Base-by-base conservation (phyloP, 1,284 basidiomycete species). In the Cryptococcus maquisensis region DNA sequence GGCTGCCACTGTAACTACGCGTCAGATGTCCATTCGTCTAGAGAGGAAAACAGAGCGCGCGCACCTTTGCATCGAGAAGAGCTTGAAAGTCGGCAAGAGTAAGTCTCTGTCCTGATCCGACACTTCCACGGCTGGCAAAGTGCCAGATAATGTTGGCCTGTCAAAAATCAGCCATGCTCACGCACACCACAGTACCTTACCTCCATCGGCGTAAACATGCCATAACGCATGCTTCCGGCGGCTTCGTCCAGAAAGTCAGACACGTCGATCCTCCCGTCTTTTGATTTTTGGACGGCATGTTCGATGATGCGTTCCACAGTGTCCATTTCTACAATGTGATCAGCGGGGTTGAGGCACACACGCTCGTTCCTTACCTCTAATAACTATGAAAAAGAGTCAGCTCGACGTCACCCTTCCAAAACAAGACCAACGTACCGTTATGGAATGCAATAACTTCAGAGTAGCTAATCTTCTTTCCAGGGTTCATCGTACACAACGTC, bases 381-480 rank as follows among this genome's bases (percentile, higher is more conserved):
- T 83, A 63, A 94, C 87, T 64, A 43, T 13, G 20, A 35, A 9
- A 36, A 42, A 21, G 42, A 8, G 23, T 44, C 18, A 15, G 24
- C 24, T 44, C 41, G 10, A 44, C 42, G 23, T 20, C 12, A 16
- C 23, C 39, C 13, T 28, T 45, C 23, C 44, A 45, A 23, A 28
- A 12, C 4, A 9, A 12, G n/a, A n/a, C n/a, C n/a, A n/a, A 56
- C 67, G 61, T 61, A 68, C 69, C 68, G 82, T 96, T 96, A 80
- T 95, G 87, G 79, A 95, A 96, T 51, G 93, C 93, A 67, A 89
- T 83, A 62, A 94, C 90, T 79, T 97, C 92, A 3, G 93, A 92
- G 77, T 93, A 97, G 57, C 88, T 87, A 80, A 97, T 93, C 64
- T 86, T 84, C 61, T 88, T 87, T 47, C 90, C 90, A 3, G 90